A percentile compares a stretch with the other conserved stretches of the same genome.
Conservation (phyloP, 352 stramenopile species). For the Phytophthora uliginosa region DNA sequence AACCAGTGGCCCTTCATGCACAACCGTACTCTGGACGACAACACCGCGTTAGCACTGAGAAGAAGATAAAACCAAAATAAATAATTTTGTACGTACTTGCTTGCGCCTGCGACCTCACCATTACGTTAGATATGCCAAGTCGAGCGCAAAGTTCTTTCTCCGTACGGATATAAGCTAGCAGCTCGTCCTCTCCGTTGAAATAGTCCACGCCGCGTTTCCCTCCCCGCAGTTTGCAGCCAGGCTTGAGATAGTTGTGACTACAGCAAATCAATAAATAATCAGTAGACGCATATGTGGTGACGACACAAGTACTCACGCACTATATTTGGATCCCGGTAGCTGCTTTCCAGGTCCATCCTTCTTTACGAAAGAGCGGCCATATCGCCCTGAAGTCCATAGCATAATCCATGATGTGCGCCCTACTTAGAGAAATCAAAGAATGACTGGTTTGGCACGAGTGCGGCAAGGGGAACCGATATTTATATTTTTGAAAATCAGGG, state of each 20-base stretch:
- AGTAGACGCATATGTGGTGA: neutral
- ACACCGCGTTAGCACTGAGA: too few species aligned
- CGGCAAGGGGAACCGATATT: neutral
- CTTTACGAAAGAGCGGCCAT: neutral
- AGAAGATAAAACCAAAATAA: too few species aligned
- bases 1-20: too few species aligned
- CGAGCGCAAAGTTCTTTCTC: slow-evolving; percentile 8
- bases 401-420: neutral
- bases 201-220: neutral
- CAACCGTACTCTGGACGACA: neutral
- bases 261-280: neutral
- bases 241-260: slow-evolving; percentile 14
- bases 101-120: neutral
- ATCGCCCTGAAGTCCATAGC: neutral
- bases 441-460: neutral
- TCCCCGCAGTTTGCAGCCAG: neutral
- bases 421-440: neutral
- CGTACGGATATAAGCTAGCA: neutral
- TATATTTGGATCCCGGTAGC: neutral
- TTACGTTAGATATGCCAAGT: neutral
- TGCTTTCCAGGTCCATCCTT: neutral
- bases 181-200: slow-evolving; percentile 12
- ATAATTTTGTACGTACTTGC: too few species aligned
- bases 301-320: neutral
- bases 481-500: neutral